Evolutionary conservation across 129 eudicot species (phyloP), one percentile per base, ranked within the genome.

Genomic region (Tagetes patula): DNA sequence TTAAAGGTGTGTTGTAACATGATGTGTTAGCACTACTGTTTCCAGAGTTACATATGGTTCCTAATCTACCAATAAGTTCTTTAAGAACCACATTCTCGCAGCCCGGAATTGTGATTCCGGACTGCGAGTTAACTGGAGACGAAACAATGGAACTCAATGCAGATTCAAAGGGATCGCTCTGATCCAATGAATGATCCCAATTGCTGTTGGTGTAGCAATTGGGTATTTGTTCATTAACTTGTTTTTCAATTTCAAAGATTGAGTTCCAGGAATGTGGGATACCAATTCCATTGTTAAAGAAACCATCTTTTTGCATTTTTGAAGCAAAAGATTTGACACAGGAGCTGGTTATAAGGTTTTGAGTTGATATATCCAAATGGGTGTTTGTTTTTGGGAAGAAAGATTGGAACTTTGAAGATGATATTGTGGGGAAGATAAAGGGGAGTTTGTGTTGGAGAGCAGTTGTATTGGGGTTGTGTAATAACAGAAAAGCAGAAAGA

Each of bases 61-160:
- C 96, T 40, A 92, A 81, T 72, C 89, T 84, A 47, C 98, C 96
- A 74, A 92, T 87, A 10, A 92, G 77, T 49, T 92, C 98, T 65
- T 84, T 83, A 11, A 89, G 78, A 14, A 89, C 89, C 65, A 87
- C 65, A 59, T 76, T 86, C 47, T 82, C 95, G 3, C 70, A 3
- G 0, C 52, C 73, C 8, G 78, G 65, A 72, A 61, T 69, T 31
- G 84, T 72, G 65, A 76, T 69, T 47, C 81, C 78, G 31, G 82
- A 72, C 36, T 81, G 83, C 11, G 90, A 81, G 3, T 77, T 80
- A 2, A 77, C 85, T 1, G 96, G 98, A 10, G 98, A 92, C 0
- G 98, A 92, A 20, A 92, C 98, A 53, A 92, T 85, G 48, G 98
- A 92, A 80, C 95, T 92, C 76, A 92, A 75, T 39, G 98, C 91